phyloP scores from a whole-genome alignment of 495 filamentous ascomycete genomes.

The Hypoxylon intermedium region DNA sequence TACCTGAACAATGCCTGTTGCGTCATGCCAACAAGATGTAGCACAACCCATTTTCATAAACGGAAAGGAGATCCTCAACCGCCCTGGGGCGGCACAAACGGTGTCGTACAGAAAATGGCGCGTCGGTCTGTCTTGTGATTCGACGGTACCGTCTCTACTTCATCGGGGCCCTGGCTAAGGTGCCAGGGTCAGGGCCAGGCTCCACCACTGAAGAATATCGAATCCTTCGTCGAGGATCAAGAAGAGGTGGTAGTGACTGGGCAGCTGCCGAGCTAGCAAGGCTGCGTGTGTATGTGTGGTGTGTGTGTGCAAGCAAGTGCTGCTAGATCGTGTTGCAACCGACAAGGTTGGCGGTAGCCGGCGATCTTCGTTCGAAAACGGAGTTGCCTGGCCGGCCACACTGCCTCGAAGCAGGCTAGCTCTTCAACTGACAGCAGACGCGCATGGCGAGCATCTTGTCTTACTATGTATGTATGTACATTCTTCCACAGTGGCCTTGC shows the following conservation, averaged over 20 bases:
- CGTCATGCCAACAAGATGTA: conserved; percentile 37
- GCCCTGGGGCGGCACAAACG: conserved; percentile 42
- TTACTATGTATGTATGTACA: conserved; percentile 3
- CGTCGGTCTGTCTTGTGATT: conserved; percentile 44
- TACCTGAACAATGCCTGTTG: conserved; percentile 34
- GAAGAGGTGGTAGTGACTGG: conserved; percentile 30
- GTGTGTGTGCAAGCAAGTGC: conserved; percentile 32
- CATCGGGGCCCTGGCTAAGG: conserved; percentile 24
- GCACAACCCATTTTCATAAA: conserved; percentile 33
- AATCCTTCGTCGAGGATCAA: conserved; percentile 39
- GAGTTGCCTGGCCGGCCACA: conserved; percentile 47
- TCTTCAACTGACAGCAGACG: conserved; percentile 32
- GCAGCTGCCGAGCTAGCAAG: conserved; percentile 34
- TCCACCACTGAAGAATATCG: conserved; percentile 34
- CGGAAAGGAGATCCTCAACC: conserved; percentile 38
- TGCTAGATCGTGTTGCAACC: conserved; percentile 45
- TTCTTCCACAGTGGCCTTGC: not conserved
- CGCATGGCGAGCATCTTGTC: conserved; percentile 28
- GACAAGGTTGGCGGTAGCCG: conserved; percentile 43
- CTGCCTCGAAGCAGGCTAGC: conserved; percentile 49
- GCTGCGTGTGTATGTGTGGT: conserved; percentile 14
- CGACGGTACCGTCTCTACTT: conserved; percentile 23
- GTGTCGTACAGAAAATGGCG: conserved; percentile 50
- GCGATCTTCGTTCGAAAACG: conserved; percentile 48
- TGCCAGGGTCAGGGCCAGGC: conserved; percentile 21